Percentiles rank a stretch among this genome's conserved stretches.
phyloP scores from a whole-genome alignment of 2,329 filamentous ascomycete genomes.

The Trichoderma lentiforme region DNA sequence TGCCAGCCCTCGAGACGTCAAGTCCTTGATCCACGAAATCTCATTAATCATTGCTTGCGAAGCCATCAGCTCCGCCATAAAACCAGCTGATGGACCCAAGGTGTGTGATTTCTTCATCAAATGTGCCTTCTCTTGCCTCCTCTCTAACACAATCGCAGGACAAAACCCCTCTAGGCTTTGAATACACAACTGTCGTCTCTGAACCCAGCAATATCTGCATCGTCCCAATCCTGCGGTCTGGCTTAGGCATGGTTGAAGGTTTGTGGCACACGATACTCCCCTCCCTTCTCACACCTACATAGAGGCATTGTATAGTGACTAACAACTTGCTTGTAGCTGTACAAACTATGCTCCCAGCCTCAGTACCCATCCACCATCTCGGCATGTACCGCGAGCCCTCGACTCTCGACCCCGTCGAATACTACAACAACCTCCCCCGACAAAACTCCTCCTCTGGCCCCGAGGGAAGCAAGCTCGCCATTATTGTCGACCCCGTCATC shows the following conservation, averaged over 20 bases:
- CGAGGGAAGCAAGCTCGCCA: constrained; percentile 57
- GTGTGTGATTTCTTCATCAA: constrained; percentile 40
- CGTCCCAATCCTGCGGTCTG: constrained; percentile 89
- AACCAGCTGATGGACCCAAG: constrained; percentile 55
- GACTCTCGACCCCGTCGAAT: constrained; percentile 86
- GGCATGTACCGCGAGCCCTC: constrained; percentile 89
- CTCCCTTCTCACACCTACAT: not conserved
- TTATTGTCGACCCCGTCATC: constrained; percentile 88
- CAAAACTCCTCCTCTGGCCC: constrained; percentile 45
- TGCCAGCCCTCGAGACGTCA: constrained; percentile 71
- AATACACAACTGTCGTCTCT: constrained; percentile 65
- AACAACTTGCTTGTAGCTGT: constrained; percentile 53
- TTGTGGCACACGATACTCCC: constrained; percentile 20
- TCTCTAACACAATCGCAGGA: constrained; percentile 49
- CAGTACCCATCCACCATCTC: constrained; percentile 86
- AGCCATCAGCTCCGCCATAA: constrained; percentile 65
- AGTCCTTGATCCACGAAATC: constrained; percentile 81
- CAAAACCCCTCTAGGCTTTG: constrained; percentile 72
- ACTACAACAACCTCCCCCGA: constrained; percentile 95
- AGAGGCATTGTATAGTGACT: not conserved
- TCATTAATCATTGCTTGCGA: constrained; percentile 77
- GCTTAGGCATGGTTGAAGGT: constrained; percentile 88
- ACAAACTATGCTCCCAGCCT: constrained; percentile 73
- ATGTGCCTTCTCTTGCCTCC: not conserved
- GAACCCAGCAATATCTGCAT: constrained; percentile 68